Conservation (phyloP, 495 filamentous ascomycete genomes). For the Tuber magnatum region DNA sequence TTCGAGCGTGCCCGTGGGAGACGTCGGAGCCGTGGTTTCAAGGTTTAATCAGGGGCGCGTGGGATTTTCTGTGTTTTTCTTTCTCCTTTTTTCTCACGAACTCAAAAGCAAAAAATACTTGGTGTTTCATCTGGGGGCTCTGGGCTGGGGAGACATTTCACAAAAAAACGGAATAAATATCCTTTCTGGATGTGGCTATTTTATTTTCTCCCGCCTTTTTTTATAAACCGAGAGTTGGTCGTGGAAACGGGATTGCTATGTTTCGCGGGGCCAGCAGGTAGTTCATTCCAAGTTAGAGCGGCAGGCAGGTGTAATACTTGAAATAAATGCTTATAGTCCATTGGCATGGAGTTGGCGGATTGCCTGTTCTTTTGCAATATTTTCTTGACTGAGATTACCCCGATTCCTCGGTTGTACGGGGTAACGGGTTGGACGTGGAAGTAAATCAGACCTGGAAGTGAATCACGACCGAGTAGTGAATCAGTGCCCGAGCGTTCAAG, state of each 20-base stretch:
- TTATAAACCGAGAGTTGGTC: not conserved
- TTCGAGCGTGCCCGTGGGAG: slow-evolving; percentile 97
- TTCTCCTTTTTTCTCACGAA: slow-evolving; percentile 19
- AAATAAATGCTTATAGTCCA: not conserved
- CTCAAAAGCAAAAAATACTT: slow-evolving; percentile 29
- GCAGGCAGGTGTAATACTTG: not conserved
- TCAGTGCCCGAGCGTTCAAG: not conserved
- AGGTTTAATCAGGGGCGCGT: slow-evolving; percentile 61
- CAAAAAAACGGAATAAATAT: not conserved
- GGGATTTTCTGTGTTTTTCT: slow-evolving; percentile 27
- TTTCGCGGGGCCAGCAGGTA: not conserved
- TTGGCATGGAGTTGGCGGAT: not conserved
- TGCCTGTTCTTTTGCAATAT: not conserved
- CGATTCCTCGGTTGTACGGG: not conserved
- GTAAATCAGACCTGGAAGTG: not conserved
- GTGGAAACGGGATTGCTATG: not conserved
- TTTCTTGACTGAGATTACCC: not conserved
- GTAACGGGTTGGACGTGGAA: not conserved
- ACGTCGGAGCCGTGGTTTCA: slow-evolving; percentile 94
- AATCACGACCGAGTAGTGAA: not conserved
- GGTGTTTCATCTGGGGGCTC: slow-evolving; percentile 25
- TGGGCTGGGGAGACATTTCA: not conserved
- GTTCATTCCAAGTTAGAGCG: not conserved
- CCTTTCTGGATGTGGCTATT: not conserved
- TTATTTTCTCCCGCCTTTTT: not conserved